A percentile compares a stretch with the other conserved stretches of the same genome.
Evolutionary conservation across 495 filamentous ascomycete genomes (phyloP).

Genomic region (Cladorrhinum samala): DNA sequence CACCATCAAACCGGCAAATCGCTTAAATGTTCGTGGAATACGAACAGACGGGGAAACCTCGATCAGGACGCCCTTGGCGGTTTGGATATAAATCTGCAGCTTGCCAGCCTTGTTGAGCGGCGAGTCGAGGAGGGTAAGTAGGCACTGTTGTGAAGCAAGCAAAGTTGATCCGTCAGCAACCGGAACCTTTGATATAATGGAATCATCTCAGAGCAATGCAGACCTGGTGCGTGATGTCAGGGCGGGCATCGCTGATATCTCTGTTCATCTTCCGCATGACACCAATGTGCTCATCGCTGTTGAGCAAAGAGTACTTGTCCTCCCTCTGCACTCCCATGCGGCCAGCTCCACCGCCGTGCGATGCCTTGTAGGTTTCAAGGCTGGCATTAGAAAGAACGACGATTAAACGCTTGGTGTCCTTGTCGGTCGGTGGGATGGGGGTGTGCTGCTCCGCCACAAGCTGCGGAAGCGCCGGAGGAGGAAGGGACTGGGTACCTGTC

Average conservation of each 20-base stretch:
- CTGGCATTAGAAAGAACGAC: slow-evolving; percentile 97
- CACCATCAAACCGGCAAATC: slow-evolving; percentile 97
- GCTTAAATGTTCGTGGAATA: slow-evolving; percentile 97
- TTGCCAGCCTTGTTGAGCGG: slow-evolving; percentile 97
- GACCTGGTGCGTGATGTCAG: slow-evolving; percentile 98
- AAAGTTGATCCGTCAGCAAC: slow-evolving; percentile 16
- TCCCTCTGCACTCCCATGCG: slow-evolving; percentile 64
- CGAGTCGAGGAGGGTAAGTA: slow-evolving; percentile 94
- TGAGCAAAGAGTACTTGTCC: slow-evolving; percentile 92
- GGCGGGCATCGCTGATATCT: slow-evolving; percentile 94
- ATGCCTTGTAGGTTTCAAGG: slow-evolving; percentile 90
- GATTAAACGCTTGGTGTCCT: slow-evolving; percentile 82
- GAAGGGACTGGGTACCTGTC: slow-evolving; percentile 79
- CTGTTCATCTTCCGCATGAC: slow-evolving; percentile 99
- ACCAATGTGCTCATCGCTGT: slow-evolving; percentile 98
- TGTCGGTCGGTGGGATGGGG: slow-evolving; percentile 77
- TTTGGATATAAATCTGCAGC: slow-evolving; percentile 97
- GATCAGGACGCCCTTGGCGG: slow-evolving; percentile 91
- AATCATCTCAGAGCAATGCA: slow-evolving; percentile 26
- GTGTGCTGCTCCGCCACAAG: slow-evolving; percentile 88
- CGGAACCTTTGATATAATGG: not conserved
- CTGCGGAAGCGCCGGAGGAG: slow-evolving; percentile 81
- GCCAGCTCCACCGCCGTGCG: slow-evolving; percentile 51
- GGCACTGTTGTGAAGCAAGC: slow-evolving; percentile 56
- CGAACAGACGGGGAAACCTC: slow-evolving; percentile 95